Conservation (phyloP, 139 green algal genomes). For the Chlamydomonas applanata region DNA sequence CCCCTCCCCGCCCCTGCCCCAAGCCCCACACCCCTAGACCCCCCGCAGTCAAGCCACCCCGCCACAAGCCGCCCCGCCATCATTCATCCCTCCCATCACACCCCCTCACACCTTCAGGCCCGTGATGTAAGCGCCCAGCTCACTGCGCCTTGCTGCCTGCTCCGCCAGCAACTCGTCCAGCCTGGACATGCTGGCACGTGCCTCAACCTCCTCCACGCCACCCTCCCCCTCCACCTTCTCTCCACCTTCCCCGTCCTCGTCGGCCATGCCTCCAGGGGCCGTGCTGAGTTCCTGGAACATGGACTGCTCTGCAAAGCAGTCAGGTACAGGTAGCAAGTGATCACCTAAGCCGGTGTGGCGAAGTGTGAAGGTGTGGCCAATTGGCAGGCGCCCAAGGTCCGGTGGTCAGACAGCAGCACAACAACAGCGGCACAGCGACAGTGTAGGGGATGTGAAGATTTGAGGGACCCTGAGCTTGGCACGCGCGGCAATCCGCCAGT, state of each 20-base stretch:
- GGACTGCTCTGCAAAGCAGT: not conserved
- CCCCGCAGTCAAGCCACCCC: too few species aligned
- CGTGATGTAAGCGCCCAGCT: constrained; percentile 32
- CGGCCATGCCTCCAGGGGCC: not conserved
- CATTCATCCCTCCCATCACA: too few species aligned
- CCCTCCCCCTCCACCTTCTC: not conserved
- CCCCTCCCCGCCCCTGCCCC: not conserved
- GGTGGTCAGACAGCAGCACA: too few species aligned
- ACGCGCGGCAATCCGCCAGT: too few species aligned
- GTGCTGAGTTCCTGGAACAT: not conserved
- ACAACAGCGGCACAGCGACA: too few species aligned
- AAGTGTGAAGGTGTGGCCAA: too few species aligned
- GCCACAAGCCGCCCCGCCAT: too few species aligned
- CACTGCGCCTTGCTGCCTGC: constrained; percentile 21
- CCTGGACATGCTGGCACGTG: not conserved
- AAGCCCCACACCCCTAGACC: not conserved
- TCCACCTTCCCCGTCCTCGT: not conserved
- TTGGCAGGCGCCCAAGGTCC: too few species aligned
- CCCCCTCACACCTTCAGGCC: constrained; percentile 11
- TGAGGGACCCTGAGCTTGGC: too few species aligned
- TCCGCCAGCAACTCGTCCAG: not conserved
- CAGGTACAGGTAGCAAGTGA: not conserved
- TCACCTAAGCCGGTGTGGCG: too few species aligned
- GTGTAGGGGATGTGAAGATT: too few species aligned
- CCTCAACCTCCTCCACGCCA: not conserved